phyloP scores from a whole-genome alignment of 805 yeast genomes.

The Wickerhamiella kurtzmanii region DNA sequence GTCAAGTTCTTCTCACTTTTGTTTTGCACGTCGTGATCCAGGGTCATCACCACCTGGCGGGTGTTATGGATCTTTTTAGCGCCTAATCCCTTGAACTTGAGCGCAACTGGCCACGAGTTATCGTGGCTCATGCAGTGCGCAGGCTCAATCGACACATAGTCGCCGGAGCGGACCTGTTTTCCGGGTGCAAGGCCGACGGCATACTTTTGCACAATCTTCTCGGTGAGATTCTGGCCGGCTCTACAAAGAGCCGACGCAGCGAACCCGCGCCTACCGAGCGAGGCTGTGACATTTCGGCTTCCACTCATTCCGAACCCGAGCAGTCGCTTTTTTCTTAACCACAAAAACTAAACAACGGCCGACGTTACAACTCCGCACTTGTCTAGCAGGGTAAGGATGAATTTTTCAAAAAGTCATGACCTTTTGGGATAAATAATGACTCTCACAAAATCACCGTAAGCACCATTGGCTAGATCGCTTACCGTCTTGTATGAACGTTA shows the following conservation, averaged over 20 bases:
- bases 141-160: conserved; percentile 87
- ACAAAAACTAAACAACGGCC: too few species aligned
- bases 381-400: not conserved
- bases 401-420: too few species aligned
- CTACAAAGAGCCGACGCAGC: conserved; percentile 7
- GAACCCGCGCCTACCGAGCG: conserved; percentile 9
- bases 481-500: too few species aligned
- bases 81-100: conserved; percentile 90
- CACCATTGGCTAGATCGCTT: not conserved
- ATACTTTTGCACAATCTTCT: conserved; percentile 85
- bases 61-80: conserved; percentile 72
- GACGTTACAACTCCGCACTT: too few species aligned
- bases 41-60: conserved; percentile 85
- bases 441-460: not conserved
- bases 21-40: conserved; percentile 97
- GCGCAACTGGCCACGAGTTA: conserved; percentile 98
- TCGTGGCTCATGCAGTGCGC: conserved; percentile 99
- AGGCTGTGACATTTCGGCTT: too few species aligned
- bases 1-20: conserved; percentile 75
- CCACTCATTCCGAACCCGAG: too few species aligned
- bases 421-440: too few species aligned
- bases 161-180: conserved; percentile 74
- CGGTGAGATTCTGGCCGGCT: conserved; percentile 67
- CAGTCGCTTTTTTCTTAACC: too few species aligned
- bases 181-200: conserved; percentile 74